Evolutionary conservation across 768 basidiomycete genomes (phyloP), one percentile per base, ranked within the genome.

Genomic region (Jaapia argillacea): DNA sequence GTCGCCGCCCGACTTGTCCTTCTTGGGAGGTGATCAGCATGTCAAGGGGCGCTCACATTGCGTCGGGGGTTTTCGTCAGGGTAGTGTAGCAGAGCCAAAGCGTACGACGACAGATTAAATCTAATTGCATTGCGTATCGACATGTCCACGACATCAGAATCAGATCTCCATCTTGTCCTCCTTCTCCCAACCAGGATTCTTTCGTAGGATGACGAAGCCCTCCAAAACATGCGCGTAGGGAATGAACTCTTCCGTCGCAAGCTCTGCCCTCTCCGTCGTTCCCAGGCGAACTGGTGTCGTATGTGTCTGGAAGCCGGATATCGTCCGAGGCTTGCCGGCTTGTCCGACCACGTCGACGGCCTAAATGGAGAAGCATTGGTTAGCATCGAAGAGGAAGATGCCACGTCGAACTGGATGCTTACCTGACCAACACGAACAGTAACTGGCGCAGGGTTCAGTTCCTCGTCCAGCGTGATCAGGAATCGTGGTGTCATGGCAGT

Each of bases 401-500:
- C 35, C 45, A 18, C 22, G n/a, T 2, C 10, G 24, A 35, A 27
- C n/a, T 27, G 36, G 4, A 20, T 53, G 37, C 72, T 54, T 57
- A 83, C 84, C 66, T 86, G 85, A 14, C 96, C 96, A 18, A 99
- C 96, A 27, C 96, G 85, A 40, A 97, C 91, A 13, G 90, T 93
- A 26, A 96, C 87, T 2, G 91, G 85, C 44, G 80, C 68, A 58
- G 72, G 80, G 51, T 91, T 77, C 46, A 94, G 79, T 45, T 92
- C 76, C 63, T 98, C 94, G 63, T 94, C 81, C 16, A 99, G 79
- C 0, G 93, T 96, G 62, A 98, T 97, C 56, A 99, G 66, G 85
- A 98, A 97, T 45, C 93, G 81, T 26, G 96, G 96, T 66, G 90
- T 94, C 96, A 99, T 98, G 46, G 92, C 87, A 2, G 91, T 84